Evolutionary conservation across 2,329 filamentous ascomycete species (phyloP), one percentile per base, ranked within the genome.

Genomic region (Colletotrichum lini): DNA sequence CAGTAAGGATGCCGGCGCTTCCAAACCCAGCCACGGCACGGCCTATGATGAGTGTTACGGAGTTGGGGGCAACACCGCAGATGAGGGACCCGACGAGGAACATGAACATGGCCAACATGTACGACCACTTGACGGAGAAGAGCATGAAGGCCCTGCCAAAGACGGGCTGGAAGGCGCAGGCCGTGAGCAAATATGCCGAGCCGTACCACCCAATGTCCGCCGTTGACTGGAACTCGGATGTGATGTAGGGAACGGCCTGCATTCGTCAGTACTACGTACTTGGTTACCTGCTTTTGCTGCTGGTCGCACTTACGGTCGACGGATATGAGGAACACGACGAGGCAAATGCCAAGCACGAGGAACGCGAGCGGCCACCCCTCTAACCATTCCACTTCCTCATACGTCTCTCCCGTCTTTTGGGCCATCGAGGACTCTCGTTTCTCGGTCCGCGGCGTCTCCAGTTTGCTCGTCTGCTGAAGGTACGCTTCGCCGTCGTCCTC

Each of bases 181-280:
- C 62, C 1, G 79, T 81, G 26, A 82, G 65, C 59, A 82, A 79
- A 62, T 80, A 84, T 5, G 82, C 82, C n/a, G 82, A 80, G 1
- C 83, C 84, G 72, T 87, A 87, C 85, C 86, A 88, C 18, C 81
- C 83, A 4, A 86, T 80, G 61, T 85, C 82, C 13, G 78, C 74
- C 1, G 84, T 77, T 21, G 79, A 77, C 9, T 81, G 76, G 73
- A 82, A 80, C 18, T 79, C 79, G 65, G 76, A 79, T 0, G 83
- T 84, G 66, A 85, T 84, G 53, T 81, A 80, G 0, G 83, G 83
- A 40, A 85, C 83, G 8, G 83, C 83, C 80, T 72, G 6, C 2
- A 8, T 1, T 15, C 8, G 54, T 72, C 10, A 72, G 66, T 21
- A 35, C 12, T 8, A 15, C 6, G 6, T 18, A 9, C 6, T 21